Evolutionary conservation across 2,329 filamentous ascomycete species (phyloP), one percentile per base, ranked within the genome.

Genomic region (Pochonia chlamydosporia): DNA sequence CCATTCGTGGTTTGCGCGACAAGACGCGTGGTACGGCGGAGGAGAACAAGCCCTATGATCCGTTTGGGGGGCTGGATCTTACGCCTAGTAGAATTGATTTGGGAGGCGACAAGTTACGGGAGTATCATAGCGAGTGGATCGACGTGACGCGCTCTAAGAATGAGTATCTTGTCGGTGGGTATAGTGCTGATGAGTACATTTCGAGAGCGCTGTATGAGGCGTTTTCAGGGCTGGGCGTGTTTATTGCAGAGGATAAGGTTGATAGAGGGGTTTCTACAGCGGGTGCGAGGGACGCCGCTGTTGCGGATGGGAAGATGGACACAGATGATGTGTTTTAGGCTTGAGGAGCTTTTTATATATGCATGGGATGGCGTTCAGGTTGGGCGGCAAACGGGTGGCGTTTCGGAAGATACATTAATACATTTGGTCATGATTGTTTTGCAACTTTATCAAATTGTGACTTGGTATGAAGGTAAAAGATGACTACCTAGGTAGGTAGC

Each of bases 161-260:
- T 3, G 74, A 78, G 39, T 82, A 86, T 60, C 71, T 78, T 44
- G 88, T 87, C 14, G 91, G 90, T 26, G 95, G 93, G 0, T 97
- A 95, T 67, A 84, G 85, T 58, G 72, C 92, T 37, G 73, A 79
- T 28, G 90, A 96, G 62, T 97, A 93, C 61, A 88, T 89, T 58
- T 75, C 82, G 7, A 76, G 91, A 21, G 84, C 88, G 21, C 71
- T 99, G 62, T 87, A 89, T 51, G 91, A 96, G 62, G 90, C 92
- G 0, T 97, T 96, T 67, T 82, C 88, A 0, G 93, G 95, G 0
- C 66, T 99, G 50, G 89, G 87, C 1, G 87, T 95, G 36, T 95
- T 95, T 57, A 74, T 99, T 36, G 85, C 80, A 30, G 89, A 96
- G 40, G 91, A 95, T 60, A 79, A 79, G 65, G 56, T 61, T 3